Evolutionary conservation across 352 stramenopile genomes (phyloP), one percentile per base, ranked within the genome.

Genomic region (Achlya hypogyna): DNA sequence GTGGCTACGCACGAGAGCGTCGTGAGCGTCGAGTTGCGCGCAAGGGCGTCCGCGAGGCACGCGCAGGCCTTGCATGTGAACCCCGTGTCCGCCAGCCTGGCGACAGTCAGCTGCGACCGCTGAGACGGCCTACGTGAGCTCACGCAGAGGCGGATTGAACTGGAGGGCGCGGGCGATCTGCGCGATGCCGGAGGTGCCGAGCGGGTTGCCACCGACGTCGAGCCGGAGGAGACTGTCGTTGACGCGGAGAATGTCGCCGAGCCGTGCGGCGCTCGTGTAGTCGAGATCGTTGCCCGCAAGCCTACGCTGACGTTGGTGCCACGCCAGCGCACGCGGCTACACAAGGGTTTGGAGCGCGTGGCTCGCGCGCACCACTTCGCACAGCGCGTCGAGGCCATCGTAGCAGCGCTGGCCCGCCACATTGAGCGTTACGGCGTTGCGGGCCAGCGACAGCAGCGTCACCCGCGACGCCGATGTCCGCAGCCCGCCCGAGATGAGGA

Each of bases 171-270:
- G 49, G 6, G 60, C 51, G 14, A 67, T 4, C 22, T 22, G 29
- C 16, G 20, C 47, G 8, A 67, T 18, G 12, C 34, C 40, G 12
- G 60, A 20, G 34, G 60, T 45, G 4, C 60, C 60, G 3, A 88
- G 43, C 0, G 76, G 74, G 54, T 91, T 91, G 4, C 72, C 22
- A 0, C 71, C 74, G 12, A 91, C 51, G 34, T 82, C 75, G 0
- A 91, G 42, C 0, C 45, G 34, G 16, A 70, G 53, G 0, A 91
- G 63, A 1, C 47, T 65, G 51, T 69, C 71, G 65, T 88, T 91
- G n/a, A 86, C 75, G 18, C 69, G 70, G 0, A 91, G 74, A 75
- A 88, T 87, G 6, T 75, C 73, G 0, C 77, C 53, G 43, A 91
- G 71, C 6, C 70, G 56, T 6, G 60, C 63, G 28, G 69, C 77